Evolutionary conservation across 257 asterid genomes (phyloP), one percentile per base, ranked within the genome.

Genomic region (Nyctanthes arbortristis): DNA sequence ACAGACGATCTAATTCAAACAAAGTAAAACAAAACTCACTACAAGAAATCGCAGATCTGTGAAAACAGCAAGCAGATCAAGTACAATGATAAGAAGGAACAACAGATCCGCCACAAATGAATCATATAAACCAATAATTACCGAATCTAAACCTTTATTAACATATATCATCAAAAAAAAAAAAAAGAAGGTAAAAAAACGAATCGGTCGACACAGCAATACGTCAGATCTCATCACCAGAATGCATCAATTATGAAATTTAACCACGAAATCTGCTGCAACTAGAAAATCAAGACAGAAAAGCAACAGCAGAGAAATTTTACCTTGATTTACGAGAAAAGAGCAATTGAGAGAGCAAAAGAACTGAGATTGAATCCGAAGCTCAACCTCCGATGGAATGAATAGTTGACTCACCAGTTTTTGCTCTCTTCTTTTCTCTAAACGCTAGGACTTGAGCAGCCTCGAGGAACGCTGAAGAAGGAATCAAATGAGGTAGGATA

Each of bases 201-300:
- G n/a, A 37, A 22, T 52, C 13, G 24, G 8, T 40, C 25, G 32
- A 43, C 61, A 32, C 63, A 57, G 18, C 9, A 27, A 55, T 27
- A 64, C 10, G 20, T 40, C 77, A 73, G 77, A 73, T 73, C 77
- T 73, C 61, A 31, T 12, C 65, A 30, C 57, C 52, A 56, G 4
- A 16, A 5, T 28, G 4, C 37, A 37, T 31, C 66, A 55, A 0
- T 30, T 22, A 25, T 5, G 16, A 56, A 64, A 55, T 64, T 59
- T 4, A 55, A 22, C 37, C 4, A 8, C n/a, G 52, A 47, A 52
- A 24, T 28, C 7, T 28, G 29, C 31, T 18, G 2, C 47, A 37
- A 1, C 0, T 0, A n/a, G 8, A 43, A 10, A 16, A 34, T n/a
- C 2, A 28, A 29, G 60, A 40, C 7, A 8, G 22, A 18, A 1